Conservation (phyloP, 768 basidiomycete species). For the Lentinus tigrinus region DNA sequence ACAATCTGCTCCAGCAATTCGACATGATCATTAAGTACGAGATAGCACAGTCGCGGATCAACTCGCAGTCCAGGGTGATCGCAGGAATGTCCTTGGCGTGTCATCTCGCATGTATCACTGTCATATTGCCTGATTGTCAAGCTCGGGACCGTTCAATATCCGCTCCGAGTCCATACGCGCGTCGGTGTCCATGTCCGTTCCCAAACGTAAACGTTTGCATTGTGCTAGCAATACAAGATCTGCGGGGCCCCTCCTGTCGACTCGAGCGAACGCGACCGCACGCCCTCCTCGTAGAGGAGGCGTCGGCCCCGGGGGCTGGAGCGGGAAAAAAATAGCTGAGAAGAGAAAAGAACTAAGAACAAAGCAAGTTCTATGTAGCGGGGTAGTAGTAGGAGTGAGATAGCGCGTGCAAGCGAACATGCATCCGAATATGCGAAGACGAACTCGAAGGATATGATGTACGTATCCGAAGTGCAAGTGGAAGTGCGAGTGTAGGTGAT, state of each 20-base stretch:
- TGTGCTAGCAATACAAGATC: conserved; percentile 21
- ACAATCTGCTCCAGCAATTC: too few relatives aligned
- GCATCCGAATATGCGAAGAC: background rate
- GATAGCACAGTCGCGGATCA: too few relatives aligned
- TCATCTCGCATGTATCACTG: too few relatives aligned
- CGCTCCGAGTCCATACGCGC: background rate
- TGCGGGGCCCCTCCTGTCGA: conserved; percentile 8
- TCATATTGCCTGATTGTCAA: too few relatives aligned
- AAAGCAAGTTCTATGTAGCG: too few relatives aligned
- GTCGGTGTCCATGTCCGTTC: background rate
- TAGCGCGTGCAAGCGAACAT: background rate
- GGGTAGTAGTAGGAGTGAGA: background rate
- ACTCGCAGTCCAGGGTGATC: too few relatives aligned
- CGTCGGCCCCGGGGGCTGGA: background rate
- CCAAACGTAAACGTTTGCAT: conserved; percentile 15
- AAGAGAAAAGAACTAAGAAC: background rate
- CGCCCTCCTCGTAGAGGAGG: background rate
- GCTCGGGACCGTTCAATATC: too few relatives aligned
- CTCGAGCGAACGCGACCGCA: too few relatives aligned
- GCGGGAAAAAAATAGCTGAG: conserved; percentile 10
- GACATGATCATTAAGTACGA: too few relatives aligned
- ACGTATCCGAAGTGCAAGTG: background rate
- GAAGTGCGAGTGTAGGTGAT: background rate
- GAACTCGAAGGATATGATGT: background rate
- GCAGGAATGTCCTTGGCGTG: too few relatives aligned